Conservation (phyloP, 164 flowering plant species). For the Macadamia integrifolia region DNA sequence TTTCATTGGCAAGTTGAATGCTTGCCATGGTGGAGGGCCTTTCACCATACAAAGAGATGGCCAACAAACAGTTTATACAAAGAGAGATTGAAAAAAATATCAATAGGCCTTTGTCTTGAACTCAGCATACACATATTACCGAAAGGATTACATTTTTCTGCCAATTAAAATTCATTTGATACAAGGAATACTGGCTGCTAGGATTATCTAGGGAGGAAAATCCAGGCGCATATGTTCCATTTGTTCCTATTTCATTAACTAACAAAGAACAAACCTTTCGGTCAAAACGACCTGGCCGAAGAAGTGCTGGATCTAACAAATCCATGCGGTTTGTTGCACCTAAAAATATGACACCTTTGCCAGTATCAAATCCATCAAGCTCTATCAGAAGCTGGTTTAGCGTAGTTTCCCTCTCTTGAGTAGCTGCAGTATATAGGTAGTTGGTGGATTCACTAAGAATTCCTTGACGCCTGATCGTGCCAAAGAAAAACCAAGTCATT, state of each 20-base stretch:
- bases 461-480: constrained; percentile 75
- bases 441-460: constrained; percentile 56
- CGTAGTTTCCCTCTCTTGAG: constrained; percentile 97
- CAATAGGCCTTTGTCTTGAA: neutral
- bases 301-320: constrained; percentile 97
- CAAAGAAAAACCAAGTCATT: constrained; percentile 14
- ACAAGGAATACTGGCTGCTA: no score
- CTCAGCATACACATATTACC: neutral
- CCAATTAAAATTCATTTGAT: no score
- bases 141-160: no score
- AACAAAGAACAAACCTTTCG: constrained; percentile 64
- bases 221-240: neutral
- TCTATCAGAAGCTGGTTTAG: constrained; percentile 93
- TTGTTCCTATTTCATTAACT: neutral
- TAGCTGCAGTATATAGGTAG: constrained; percentile 75
- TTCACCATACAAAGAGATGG: no score
- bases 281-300: constrained; percentile 97
- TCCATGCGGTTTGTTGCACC: constrained; percentile 97
- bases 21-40: no score
- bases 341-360: constrained; percentile 93
- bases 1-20: no score
- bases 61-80: neutral
- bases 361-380: constrained; percentile 98
- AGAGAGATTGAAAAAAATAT: neutral
- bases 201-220: no score